Evolutionary conservation across 1,284 basidiomycete species (phyloP), one percentile per base, ranked within the genome.

Genomic region (Ganoderma meredithae): DNA sequence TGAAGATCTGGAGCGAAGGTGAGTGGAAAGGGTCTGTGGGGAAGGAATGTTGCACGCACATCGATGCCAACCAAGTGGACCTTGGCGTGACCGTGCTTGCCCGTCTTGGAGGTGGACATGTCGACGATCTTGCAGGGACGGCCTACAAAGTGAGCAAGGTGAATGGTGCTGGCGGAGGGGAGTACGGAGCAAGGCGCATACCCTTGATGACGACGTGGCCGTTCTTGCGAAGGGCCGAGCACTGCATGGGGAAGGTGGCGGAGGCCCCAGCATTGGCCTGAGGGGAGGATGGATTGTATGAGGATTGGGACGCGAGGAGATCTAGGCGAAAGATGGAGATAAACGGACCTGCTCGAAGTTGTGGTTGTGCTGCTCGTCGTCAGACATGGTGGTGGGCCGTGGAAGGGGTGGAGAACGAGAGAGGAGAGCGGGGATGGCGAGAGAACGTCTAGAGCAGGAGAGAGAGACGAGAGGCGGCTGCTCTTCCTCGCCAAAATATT

Each of bases 21-120:
- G 40, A 39, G 40, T 39, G 41, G 4, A 36, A 68, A 47, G 43
- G 63, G 25, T 39, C 62, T 62, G 66, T n/a, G 36, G 53, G 36
- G 61, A 62, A 58, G 9, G 27, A 55, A 36, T 60, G 59, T 58
- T 17, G 27, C 15, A 88, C 94, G 77, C 80, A 97, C 97, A 86
- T 99, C 98, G 81, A 94, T 94, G 81, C 92, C 98, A 79, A 99
- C 90, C 76, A 99, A 89, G 86, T 99, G 96, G 81, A 99, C 97
- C 87, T 99, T 99, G 83, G 98, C 97, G 88, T 99, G 98, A 79
- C 97, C 97, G 88, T 99, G 97, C 91, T 96, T 96, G 75, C 96
- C 96, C 65, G 96, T 98, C 90, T 99, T 99, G 81, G 97, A 99
- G 85, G 98, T 99, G 74, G 97, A 98, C 97, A 99, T 99, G 79